A percentile compares a stretch with the other conserved stretches of the same genome.
phyloP scores from a whole-genome alignment of 2,329 filamentous ascomycete genomes.

The Fusarium foetens region DNA sequence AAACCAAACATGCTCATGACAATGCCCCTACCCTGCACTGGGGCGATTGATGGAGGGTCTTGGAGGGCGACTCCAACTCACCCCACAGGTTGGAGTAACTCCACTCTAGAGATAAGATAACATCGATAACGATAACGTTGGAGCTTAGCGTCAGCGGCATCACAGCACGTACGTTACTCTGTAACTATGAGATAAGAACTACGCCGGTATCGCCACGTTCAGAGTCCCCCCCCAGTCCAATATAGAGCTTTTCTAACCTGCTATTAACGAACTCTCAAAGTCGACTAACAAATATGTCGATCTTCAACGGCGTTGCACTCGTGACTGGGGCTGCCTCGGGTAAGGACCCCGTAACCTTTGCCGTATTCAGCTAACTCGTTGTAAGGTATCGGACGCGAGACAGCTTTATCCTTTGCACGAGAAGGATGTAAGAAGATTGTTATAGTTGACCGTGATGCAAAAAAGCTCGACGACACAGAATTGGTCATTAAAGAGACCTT shows the following conservation, averaged over 20 bases:
- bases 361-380: no score
- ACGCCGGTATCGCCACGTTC: background rate
- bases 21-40: background rate
- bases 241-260: rapidly evolving
- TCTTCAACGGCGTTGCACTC: conserved; percentile 20
- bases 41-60: no score
- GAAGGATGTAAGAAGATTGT: background rate
- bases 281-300: background rate
- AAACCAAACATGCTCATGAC: no score
- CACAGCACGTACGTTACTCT: background rate
- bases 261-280: rapidly evolving
- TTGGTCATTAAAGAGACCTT: background rate
- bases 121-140: background rate
- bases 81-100: background rate
- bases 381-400: conserved; percentile 8
- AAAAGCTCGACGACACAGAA: conserved; percentile 1
- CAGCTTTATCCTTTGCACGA: conserved; percentile 6
- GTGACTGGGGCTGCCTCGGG: conserved; percentile 21
- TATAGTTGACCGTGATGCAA: conserved; percentile 1
- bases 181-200: background rate
- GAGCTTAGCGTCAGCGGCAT: background rate
- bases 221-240: background rate
- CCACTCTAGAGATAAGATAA: background rate
- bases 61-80: background rate
- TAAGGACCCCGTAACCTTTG: background rate